Evolutionary conservation across 257 asterid species (phyloP).

Genomic region (Nicotiana knightiana): DNA sequence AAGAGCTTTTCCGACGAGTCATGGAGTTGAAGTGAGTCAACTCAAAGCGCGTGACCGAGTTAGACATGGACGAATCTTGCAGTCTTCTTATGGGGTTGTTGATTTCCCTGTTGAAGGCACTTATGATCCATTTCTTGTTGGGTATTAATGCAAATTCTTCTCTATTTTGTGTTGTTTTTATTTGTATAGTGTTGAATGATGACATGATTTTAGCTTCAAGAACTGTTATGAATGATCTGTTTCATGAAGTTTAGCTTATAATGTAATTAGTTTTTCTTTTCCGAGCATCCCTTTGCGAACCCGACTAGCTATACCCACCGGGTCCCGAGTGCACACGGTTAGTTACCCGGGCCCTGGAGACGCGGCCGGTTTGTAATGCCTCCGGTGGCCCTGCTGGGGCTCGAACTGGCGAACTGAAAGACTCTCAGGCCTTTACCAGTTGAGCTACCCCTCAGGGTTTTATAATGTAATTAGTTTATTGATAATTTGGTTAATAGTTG

Average conservation of each 20-base stretch:
- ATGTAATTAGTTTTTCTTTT: not conserved
- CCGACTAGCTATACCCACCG: too few species aligned
- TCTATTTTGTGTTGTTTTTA: not conserved
- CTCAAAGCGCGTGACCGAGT: slow-evolving; percentile 64
- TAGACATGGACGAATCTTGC: slow-evolving; percentile 76
- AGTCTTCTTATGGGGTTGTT: slow-evolving; percentile 54
- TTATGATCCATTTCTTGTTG: slow-evolving; percentile 84
- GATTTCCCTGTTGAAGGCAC: slow-evolving; percentile 87
- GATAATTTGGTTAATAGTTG: not conserved
- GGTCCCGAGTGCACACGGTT: too few species aligned
- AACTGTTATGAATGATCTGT: not conserved
- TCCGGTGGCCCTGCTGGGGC: too few species aligned
- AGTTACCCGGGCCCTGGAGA: too few species aligned
- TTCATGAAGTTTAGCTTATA: not conserved
- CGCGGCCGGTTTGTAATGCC: too few species aligned
- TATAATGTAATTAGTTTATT: not conserved
- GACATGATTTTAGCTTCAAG: not conserved
- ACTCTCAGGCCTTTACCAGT: too few species aligned
- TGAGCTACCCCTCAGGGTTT: not conserved
- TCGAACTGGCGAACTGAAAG: too few species aligned
- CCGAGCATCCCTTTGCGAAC: too few species aligned
- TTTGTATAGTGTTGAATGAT: not conserved
- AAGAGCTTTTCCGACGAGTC: slow-evolving; percentile 55
- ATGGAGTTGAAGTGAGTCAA: slow-evolving; percentile 62
- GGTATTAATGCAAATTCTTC: slow-evolving; percentile 36